Conservation (phyloP, 129 eudicot species). For the Pseudognaphalium luteoalbum region DNA sequence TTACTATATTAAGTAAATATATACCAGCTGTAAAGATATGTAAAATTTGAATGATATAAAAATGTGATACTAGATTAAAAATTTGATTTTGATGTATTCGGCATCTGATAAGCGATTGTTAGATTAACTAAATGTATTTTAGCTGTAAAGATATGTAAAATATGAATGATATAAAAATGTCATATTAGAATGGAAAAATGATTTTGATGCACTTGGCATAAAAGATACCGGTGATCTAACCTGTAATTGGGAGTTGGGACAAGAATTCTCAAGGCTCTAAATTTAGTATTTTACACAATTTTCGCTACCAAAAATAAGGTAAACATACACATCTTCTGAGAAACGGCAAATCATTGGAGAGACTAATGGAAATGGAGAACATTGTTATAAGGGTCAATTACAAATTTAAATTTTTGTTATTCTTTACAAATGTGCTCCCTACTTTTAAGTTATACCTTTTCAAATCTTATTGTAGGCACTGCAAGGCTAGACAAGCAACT, state of each 20-base stretch:
- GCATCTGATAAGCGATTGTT: neutral
- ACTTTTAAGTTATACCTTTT: neutral
- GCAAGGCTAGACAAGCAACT: constrained; percentile 84
- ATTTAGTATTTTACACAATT: neutral
- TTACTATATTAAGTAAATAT: neutral
- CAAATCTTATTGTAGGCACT: constrained; percentile 50
- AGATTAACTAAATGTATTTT: neutral
- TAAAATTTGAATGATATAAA: neutral
- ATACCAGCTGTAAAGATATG: neutral
- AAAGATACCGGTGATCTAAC: neutral
- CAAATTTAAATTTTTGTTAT: neutral
- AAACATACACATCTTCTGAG: neutral
- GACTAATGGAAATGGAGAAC: neutral
- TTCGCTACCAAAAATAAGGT: no score
- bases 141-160: neutral
- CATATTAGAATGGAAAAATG: neutral
- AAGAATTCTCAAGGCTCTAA: neutral
- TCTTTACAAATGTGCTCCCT: neutral
- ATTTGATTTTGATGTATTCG: neutral
- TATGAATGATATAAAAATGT: neutral
- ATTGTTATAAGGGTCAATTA: neutral
- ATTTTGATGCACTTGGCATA: neutral
- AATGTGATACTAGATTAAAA: neutral
- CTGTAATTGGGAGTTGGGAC: neutral
- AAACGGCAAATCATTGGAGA: neutral